Evolutionary conservation across 179 eudicot species (phyloP).

Genomic region (Silene coronaria): DNA sequence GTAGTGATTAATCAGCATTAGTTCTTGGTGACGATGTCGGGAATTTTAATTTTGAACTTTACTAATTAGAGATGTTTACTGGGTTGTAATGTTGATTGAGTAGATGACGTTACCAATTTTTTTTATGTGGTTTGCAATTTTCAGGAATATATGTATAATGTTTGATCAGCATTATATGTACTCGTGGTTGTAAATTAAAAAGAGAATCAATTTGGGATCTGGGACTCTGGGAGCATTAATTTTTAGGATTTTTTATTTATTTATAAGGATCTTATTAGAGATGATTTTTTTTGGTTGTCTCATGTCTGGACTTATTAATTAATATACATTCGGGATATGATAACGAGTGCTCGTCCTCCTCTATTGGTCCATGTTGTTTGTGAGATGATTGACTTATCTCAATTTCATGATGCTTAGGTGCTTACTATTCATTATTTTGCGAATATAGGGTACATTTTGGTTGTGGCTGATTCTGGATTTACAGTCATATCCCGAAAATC

Average conservation of each 20-base stretch:
- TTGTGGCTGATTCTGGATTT: not conserved
- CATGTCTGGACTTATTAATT: not conserved
- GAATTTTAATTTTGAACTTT: not conserved
- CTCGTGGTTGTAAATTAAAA: conserved; percentile 13
- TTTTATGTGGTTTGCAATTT: not conserved
- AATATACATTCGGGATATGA: not conserved
- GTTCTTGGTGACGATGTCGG: not conserved
- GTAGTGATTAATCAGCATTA: not conserved
- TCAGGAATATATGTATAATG: not conserved
- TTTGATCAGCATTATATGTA: not conserved
- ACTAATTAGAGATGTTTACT: not conserved
- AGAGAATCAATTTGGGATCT: conserved; percentile 14
- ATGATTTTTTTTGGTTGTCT: not conserved
- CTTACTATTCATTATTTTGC: not conserved
- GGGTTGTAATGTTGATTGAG: not conserved
- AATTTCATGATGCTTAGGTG: not conserved
- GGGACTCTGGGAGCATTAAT: conserved; percentile 15
- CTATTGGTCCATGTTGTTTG: not conserved
- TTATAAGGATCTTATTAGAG: not conserved
- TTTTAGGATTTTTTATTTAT: conserved; percentile 6
- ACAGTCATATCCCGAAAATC: not conserved
- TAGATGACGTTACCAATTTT: not conserved
- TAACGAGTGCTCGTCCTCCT: not conserved
- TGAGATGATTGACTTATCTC: conserved; percentile 1
- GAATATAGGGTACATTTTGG: not conserved